phyloP scores from a whole-genome alignment of 768 basidiomycete genomes.

The Agrocybe pediades region DNA sequence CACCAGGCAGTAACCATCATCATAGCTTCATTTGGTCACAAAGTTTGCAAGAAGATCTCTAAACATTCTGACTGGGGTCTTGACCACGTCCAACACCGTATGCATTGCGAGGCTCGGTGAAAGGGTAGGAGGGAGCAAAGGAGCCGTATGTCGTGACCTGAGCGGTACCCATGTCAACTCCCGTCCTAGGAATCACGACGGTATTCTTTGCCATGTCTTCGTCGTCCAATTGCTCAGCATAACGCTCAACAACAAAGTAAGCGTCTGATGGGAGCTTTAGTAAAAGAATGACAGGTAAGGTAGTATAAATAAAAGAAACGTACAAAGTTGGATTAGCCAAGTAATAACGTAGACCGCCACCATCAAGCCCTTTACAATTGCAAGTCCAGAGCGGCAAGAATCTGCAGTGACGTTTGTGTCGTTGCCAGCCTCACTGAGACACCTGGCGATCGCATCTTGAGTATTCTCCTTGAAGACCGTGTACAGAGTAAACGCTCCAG shows the following conservation, averaged over 20 bases:
- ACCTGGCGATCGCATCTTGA: constrained; percentile 34
- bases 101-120: constrained; percentile 18
- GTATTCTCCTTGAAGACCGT: constrained; percentile 46
- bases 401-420: constrained; percentile 26
- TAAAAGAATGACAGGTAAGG: background rate
- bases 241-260: constrained; percentile 52
- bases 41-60: background rate
- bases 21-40: background rate
- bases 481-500: constrained; percentile 51
- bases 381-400: constrained; percentile 43
- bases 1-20: constrained; percentile 14
- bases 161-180: constrained; percentile 9
- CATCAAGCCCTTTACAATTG: constrained; percentile 41
- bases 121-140: constrained; percentile 18
- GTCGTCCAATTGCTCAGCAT: constrained; percentile 54
- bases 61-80: constrained; percentile 13
- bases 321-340: constrained; percentile 60
- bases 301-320: constrained; percentile 24
- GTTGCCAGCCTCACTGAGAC: constrained; percentile 32
- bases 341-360: constrained; percentile 48
- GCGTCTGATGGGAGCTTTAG: constrained; percentile 36
- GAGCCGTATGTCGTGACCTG: constrained; percentile 17
- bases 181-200: constrained; percentile 18
- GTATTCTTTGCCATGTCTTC: constrained; percentile 38
- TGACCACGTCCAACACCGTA: constrained; percentile 16